Base-by-base conservation (phyloP, 345 rosid species). In the Anacardium occidentale region DNA sequence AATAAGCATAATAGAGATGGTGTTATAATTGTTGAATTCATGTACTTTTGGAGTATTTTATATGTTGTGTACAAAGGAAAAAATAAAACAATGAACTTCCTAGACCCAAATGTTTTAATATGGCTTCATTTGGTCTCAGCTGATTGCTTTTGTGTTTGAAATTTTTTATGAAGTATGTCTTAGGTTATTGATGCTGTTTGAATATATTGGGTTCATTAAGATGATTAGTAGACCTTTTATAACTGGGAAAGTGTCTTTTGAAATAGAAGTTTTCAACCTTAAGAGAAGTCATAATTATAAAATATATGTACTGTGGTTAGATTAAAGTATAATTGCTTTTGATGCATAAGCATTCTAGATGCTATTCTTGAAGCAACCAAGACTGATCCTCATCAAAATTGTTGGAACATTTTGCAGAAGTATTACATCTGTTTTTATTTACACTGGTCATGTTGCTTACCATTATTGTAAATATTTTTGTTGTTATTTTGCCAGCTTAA, bases 401-500 rank as follows among this genome's bases (percentile, higher is more conserved):
- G 8, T 37, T 37, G 42, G 42, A 37, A 37, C 42, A 6, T 37
- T 37, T 37, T 37, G 8, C 9, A 37, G 42, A 37, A 37, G 42
- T 37, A 37, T 37, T 37, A 37, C 42, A 37, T 37, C 42, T 37
- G 42, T 37, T 15, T 7, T 32, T 26, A 0, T 37, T 26, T 54
- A 32, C 7, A 13, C 34, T 10, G 7, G 17, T 69, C 47, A 17
- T 53, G 14, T 42, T n/a, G 22, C 6, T 25, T 15, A 40, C 13
- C 54, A 21, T 45, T 26, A 17, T 15, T 37, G 22, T 62, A 68
- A 44, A 24, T 18, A 0, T 21, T 44, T 10, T 62, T 37, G 42
- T 10, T 70, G 17, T 67, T 72, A 5, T 57, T 57, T 63, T 63
- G 47, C 47, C 88, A 95, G 98, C 96, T 95, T 67, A 95, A 90